These are phyloP conservation scores for Cutaneotrichosporon dermatis DNA, from an alignment of 1,284 basidiomycete species.

Conservation along the genomic window DNA sequence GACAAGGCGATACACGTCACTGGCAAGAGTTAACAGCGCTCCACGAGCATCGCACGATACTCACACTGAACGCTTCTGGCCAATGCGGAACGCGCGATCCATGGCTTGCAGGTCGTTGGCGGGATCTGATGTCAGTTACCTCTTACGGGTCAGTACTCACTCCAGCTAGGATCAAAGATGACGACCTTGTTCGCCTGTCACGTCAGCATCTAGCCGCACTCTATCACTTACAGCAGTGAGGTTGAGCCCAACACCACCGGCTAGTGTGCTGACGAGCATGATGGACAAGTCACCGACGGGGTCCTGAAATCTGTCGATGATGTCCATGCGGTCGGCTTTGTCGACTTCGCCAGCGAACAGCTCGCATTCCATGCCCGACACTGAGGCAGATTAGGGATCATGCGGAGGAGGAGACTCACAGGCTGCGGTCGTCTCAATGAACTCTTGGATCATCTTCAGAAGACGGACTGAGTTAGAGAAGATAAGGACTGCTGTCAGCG, in stretches of 20 bases:
- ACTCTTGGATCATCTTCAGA: slow-evolving; percentile 50
- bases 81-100: slow-evolving; percentile 55
- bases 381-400: slow-evolving; percentile 24
- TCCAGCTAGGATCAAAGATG: slow-evolving; percentile 51
- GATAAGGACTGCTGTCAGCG: slow-evolving; percentile 42
- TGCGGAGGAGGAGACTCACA: slow-evolving; percentile 34
- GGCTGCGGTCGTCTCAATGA: slow-evolving; percentile 40
- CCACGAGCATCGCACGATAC: slow-evolving; percentile 48
- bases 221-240: slow-evolving; percentile 38
- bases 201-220: background rate
- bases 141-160: slow-evolving; percentile 27
- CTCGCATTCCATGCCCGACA: slow-evolving; percentile 38
- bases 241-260: slow-evolving; percentile 44
- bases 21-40: slow-evolving; percentile 6
- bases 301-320: slow-evolving; percentile 53
- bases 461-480: slow-evolving; percentile 52
- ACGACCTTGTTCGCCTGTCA: slow-evolving; percentile 50
- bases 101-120: slow-evolving; percentile 50
- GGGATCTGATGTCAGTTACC: slow-evolving; percentile 31
- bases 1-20: slow-evolving; percentile 53
- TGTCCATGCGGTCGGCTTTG: slow-evolving; percentile 43
- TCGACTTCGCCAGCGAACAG: slow-evolving; percentile 50
- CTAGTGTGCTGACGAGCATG: slow-evolving; percentile 46
- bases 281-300: slow-evolving; percentile 42
- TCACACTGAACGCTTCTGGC: slow-evolving; percentile 54